Evolutionary conservation across 2,329 filamentous ascomycete genomes (phyloP).

Genomic region (Colletotrichum sublineola): DNA sequence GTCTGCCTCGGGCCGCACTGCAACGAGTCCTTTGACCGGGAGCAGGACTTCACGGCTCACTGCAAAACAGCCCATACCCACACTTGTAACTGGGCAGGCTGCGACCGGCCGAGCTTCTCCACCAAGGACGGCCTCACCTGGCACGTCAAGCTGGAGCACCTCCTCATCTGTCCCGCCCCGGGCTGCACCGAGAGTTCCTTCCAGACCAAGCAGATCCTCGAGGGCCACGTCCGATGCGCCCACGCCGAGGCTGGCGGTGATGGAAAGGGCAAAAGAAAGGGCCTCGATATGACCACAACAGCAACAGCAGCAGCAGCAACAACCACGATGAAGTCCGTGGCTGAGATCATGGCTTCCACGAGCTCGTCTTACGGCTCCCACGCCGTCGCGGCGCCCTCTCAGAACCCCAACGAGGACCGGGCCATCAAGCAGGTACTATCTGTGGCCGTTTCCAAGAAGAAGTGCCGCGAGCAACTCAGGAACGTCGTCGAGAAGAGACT

Average conservation of each 20-base stretch:
- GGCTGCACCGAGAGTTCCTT: conserved; percentile 56
- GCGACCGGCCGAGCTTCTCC: conserved; percentile 52
- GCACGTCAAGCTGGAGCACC: conserved; percentile 60
- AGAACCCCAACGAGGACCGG: conserved; percentile 43
- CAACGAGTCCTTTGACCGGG: conserved; percentile 45
- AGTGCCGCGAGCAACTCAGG: conserved; percentile 53
- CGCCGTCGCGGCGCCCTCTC: neutral
- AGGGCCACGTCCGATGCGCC: conserved; percentile 54
- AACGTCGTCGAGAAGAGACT: conserved; percentile 52
- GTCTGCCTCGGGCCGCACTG: conserved; percentile 49
- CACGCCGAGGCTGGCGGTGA: conserved; percentile 48
- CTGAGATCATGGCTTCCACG: neutral
- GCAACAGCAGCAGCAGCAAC: conserved; percentile 30
- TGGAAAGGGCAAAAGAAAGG: conserved; percentile 13
- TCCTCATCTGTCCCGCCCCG: conserved; percentile 56
- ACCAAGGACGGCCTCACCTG: conserved; percentile 55
- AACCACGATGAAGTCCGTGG: conserved; percentile 25
- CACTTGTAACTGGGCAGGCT: conserved; percentile 57
- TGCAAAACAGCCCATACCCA: conserved; percentile 49
- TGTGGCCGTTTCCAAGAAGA: conserved; percentile 52
- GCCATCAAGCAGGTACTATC: conserved; percentile 44
- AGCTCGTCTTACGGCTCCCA: conserved; percentile 2
- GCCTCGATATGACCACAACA: conserved; percentile 43
- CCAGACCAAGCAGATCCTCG: conserved; percentile 51
- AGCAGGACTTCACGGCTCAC: conserved; percentile 46